phyloP scores from a whole-genome alignment of 495 filamentous ascomycete species.

The Delitschia confertaspora region DNA sequence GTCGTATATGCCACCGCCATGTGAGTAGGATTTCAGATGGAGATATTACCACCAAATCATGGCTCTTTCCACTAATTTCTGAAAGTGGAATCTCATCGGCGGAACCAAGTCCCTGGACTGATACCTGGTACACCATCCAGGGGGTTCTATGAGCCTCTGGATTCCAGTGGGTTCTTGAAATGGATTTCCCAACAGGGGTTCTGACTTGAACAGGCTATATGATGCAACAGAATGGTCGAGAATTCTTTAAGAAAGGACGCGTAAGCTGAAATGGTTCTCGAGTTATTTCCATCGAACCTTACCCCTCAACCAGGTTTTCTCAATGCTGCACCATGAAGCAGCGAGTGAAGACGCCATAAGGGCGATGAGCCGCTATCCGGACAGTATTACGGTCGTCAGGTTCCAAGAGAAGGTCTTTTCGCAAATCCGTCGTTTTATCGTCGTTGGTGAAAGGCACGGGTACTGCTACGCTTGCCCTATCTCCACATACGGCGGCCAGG shows the following conservation, averaged over 20 bases:
- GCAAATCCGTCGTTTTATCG: conserved; percentile 25
- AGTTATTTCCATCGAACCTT: not conserved
- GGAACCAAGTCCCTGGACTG: too few species aligned
- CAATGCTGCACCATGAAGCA: conserved; percentile 13
- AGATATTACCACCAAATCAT: too few species aligned
- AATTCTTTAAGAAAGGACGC: conserved; percentile 1
- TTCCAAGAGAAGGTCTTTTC: conserved; percentile 5
- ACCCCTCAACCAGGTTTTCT: conserved; percentile 13
- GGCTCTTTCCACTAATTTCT: too few species aligned
- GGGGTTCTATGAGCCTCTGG: too few species aligned
- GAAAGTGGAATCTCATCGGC: too few species aligned
- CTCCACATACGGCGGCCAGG: conserved; percentile 35
- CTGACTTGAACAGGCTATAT: too few species aligned
- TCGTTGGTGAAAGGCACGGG: conserved; percentile 8
- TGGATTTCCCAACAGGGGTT: too few species aligned
- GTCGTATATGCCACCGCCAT: too few species aligned
- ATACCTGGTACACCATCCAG: too few species aligned
- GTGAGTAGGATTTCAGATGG: too few species aligned
- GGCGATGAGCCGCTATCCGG: not conserved
- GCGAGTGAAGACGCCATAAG: conserved; percentile 1
- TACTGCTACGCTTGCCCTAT: conserved; percentile 29
- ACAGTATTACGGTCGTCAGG: conserved; percentile 13
- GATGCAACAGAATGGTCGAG: too few species aligned
- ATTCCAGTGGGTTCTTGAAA: too few species aligned
- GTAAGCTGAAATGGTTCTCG: not conserved